Conservation (phyloP, 305 asterid species). For the Fraxinus velutina region DNA sequence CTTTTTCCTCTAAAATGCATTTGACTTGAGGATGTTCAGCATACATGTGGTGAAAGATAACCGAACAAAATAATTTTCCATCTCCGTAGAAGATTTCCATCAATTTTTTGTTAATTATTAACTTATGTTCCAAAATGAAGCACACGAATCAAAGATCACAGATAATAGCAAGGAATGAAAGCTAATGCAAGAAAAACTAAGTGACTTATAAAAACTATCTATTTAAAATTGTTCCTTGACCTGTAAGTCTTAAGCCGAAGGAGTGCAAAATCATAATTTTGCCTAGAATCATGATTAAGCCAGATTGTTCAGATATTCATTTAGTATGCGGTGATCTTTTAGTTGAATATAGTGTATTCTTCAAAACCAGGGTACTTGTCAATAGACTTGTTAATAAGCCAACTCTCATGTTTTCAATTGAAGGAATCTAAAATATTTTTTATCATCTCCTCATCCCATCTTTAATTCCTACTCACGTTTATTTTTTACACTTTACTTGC, state of each 20-base stretch:
- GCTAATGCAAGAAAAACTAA: not conserved
- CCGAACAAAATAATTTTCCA: not conserved
- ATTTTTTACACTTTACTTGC: not conserved
- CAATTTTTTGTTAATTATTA: not conserved
- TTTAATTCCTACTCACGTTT: slow-evolving; percentile 19
- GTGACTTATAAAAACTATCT: not conserved
- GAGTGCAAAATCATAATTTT: not conserved
- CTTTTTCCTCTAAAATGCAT: slow-evolving; percentile 17
- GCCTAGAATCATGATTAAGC: not conserved
- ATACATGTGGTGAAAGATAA: not conserved
- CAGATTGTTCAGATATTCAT: not conserved
- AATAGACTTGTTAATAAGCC: slow-evolving; percentile 67
- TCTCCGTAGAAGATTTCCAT: not conserved
- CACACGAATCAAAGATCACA: slow-evolving; percentile 5
- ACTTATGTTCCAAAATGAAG: slow-evolving; percentile 11
- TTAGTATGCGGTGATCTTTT: not conserved
- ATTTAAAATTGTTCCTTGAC: not conserved
- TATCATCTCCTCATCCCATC: slow-evolving; percentile 82
- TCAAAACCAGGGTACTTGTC: slow-evolving; percentile 30
- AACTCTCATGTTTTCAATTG: slow-evolving; percentile 80
- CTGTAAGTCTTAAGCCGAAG: not conserved
- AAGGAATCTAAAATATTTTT: slow-evolving; percentile 59
- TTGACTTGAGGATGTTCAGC: not conserved
- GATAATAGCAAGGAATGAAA: slow-evolving; percentile 9
- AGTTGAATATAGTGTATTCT: not conserved